Conservation (phyloP, 2,329 filamentous ascomycete species). For the Aspergillus sp. region DNA sequence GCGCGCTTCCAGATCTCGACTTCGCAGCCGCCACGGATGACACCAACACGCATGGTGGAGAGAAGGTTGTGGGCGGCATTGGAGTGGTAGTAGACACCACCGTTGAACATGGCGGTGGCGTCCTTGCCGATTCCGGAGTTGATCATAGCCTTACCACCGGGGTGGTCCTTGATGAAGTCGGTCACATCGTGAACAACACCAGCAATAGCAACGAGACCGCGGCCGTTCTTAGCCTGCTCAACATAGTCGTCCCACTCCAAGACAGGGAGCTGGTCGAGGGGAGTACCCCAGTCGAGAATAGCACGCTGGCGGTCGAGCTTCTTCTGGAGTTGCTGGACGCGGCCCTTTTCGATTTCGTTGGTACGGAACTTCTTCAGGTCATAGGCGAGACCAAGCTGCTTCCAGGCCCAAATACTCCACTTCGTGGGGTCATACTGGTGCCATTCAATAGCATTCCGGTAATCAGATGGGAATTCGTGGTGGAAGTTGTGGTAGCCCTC, state of each 20-base stretch:
- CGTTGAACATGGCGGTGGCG: constrained; percentile 87
- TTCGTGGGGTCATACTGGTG: constrained; percentile 91
- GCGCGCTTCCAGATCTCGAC: constrained; percentile 92
- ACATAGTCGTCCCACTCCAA: constrained; percentile 86
- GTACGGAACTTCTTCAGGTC: constrained; percentile 87
- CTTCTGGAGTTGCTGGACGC: constrained; percentile 86
- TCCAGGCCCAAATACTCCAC: constrained; percentile 83
- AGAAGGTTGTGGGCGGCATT: constrained; percentile 88
- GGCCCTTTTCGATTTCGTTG: constrained; percentile 92
- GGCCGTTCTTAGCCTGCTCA: constrained; percentile 72
- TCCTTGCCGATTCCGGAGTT: constrained; percentile 80
- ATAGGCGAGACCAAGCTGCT: constrained; percentile 78
- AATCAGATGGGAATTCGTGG: constrained; percentile 90
- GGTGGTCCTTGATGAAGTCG: constrained; percentile 83
- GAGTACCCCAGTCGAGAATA: constrained; percentile 80
- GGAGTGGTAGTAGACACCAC: constrained; percentile 84
- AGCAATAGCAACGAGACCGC: constrained; percentile 73
- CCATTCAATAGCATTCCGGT: constrained; percentile 89
- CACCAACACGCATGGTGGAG: constrained; percentile 83
- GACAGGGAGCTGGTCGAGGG: constrained; percentile 80
- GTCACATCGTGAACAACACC: constrained; percentile 84
- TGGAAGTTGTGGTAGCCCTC: constrained; percentile 96
- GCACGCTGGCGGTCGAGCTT: constrained; percentile 86
- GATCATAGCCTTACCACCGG: constrained; percentile 87
- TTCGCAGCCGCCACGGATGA: constrained; percentile 81